phyloP scores from a whole-genome alignment of 2,329 filamentous ascomycete species.

The Fusarium temperatum region DNA sequence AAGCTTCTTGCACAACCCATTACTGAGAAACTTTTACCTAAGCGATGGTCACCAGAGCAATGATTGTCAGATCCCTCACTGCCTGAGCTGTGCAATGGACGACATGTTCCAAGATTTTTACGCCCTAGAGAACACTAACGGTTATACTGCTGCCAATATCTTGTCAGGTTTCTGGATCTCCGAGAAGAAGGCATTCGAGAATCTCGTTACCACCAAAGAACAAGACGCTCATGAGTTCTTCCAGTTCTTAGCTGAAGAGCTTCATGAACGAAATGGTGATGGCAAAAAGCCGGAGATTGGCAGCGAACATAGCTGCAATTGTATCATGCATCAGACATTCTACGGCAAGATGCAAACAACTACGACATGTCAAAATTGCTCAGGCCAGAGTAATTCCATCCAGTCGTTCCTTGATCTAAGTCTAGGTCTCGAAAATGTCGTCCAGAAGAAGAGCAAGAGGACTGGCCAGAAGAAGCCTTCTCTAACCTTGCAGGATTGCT shows the following conservation, averaged over 20 bases:
- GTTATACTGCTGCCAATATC: slow-evolving; percentile 90
- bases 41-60: slow-evolving; percentile 85
- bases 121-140: slow-evolving; percentile 80
- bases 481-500: slow-evolving; percentile 72
- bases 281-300: slow-evolving; percentile 68
- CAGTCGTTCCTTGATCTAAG: slow-evolving; percentile 93
- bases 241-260: slow-evolving; percentile 90
- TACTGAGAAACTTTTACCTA: slow-evolving; percentile 91
- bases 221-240: slow-evolving; percentile 98
- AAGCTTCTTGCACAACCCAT: slow-evolving; percentile 90
- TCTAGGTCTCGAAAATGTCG: slow-evolving; percentile 80
- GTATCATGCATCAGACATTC: slow-evolving; percentile 93
- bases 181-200: slow-evolving; percentile 75
- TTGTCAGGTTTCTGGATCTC: slow-evolving; percentile 91
- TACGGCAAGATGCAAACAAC: slow-evolving; percentile 91
- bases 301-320: slow-evolving; percentile 76
- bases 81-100: slow-evolving; percentile 76
- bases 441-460: slow-evolving; percentile 71
- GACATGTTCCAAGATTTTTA: slow-evolving; percentile 80
- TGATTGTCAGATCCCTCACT: slow-evolving; percentile 73
- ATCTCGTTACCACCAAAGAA: slow-evolving; percentile 88
- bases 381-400: slow-evolving; percentile 81
- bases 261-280: slow-evolving; percentile 84
- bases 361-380: slow-evolving; percentile 89
- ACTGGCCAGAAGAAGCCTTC: slow-evolving; percentile 55